Evolutionary conservation across 768 basidiomycete species (phyloP).

Genomic region (Boletus sensibilis): DNA sequence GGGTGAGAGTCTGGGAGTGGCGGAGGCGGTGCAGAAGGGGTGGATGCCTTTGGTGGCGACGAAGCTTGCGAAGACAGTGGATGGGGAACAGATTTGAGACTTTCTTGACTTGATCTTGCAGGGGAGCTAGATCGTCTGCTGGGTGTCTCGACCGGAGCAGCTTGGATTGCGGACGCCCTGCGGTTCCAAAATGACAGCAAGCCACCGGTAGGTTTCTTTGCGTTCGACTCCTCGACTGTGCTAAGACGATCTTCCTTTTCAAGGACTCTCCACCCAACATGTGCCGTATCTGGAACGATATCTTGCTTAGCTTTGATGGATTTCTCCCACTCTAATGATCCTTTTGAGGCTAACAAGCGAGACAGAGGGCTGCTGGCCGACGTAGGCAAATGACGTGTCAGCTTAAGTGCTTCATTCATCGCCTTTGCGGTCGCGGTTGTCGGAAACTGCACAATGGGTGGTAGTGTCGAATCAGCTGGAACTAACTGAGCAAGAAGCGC

Average conservation of each 20-base stretch:
- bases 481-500: constrained; percentile 43
- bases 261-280: constrained; percentile 71
- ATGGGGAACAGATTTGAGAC: constrained; percentile 10
- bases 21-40: constrained; percentile 11
- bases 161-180: constrained; percentile 29
- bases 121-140: constrained; percentile 26
- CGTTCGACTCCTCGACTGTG: constrained; percentile 43
- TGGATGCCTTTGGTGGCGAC: constrained; percentile 18
- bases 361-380: constrained; percentile 65
- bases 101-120: constrained; percentile 34
- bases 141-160: constrained; percentile 16
- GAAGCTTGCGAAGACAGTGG: constrained; percentile 10
- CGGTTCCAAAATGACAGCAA: constrained; percentile 76
- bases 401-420: constrained; percentile 57
- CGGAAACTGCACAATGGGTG: constrained; percentile 47
- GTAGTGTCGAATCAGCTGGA: constrained; percentile 51
- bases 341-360: constrained; percentile 67
- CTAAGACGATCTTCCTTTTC: constrained; percentile 46
- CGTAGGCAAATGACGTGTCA: constrained; percentile 58
- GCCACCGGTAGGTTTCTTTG: constrained; percentile 47
- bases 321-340: constrained; percentile 74
- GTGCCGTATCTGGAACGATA: constrained; percentile 48
- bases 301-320: constrained; percentile 57
- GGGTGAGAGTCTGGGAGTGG: constrained; percentile 7
- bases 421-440: constrained; percentile 59